Conservation (phyloP, 2,329 filamentous ascomycete genomes). For the Hortaea werneckii region DNA sequence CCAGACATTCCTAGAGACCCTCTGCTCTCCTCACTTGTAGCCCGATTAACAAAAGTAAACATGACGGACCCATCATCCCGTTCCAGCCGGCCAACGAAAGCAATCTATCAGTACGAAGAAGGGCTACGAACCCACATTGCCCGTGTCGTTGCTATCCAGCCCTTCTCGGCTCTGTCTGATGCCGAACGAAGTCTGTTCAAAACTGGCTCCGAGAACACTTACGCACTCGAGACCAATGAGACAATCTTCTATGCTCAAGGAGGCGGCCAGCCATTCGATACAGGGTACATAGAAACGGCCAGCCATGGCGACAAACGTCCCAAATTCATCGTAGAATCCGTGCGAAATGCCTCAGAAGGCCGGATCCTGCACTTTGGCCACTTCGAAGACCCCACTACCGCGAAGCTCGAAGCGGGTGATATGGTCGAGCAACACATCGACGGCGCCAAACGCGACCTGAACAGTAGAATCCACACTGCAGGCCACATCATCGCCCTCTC, state of each 20-base stretch:
- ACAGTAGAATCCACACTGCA: constrained; percentile 4
- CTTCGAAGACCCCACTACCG: constrained; percentile 2
- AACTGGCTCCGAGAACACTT: neutral
- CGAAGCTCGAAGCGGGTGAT: constrained; percentile 3
- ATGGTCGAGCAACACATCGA: constrained; percentile 2
- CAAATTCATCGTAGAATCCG: constrained; percentile 9
- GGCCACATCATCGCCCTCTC: constrained; percentile 3
- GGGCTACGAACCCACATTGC: neutral
- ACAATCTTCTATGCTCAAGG: constrained; percentile 15
- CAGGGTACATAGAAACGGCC: constrained; percentile 5
- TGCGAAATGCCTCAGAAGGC: constrained; percentile 5
- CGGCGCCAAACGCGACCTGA: constrained; percentile 1
- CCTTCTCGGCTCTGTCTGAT: neutral
- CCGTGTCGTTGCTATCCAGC: neutral
- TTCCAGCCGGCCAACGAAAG: neutral
- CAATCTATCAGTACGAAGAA: constrained; percentile 1
- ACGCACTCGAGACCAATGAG: constrained; percentile 1
- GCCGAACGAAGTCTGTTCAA: neutral
- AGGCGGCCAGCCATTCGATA: constrained; percentile 13
- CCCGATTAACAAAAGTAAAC: neutral
- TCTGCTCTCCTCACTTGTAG: no score
- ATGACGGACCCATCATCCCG: neutral
- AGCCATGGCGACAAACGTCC: neutral
- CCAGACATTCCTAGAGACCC: no score
- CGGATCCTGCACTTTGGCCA: constrained; percentile 11